Conservation (phyloP, 2,329 filamentous ascomycete species). For the Xylaria sp. region DNA sequence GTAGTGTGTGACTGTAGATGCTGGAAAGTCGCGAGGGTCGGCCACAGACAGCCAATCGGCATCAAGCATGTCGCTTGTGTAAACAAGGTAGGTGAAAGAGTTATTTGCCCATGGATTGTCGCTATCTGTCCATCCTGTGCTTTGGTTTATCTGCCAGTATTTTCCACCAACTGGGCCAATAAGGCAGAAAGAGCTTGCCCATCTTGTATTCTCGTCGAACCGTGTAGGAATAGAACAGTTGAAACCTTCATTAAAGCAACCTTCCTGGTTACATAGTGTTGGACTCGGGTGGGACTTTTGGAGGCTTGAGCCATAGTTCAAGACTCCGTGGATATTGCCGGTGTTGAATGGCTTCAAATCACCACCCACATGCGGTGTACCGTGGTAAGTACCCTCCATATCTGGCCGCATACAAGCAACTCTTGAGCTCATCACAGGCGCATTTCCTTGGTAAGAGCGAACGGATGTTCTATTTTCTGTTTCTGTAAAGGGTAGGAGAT, state of each 20-base stretch:
- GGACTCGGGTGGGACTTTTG: not conserved
- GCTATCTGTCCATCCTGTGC: too few species aligned
- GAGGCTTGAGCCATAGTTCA: not conserved
- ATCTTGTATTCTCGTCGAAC: too few species aligned
- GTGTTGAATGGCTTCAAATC: not conserved
- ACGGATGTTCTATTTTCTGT: conserved; percentile 3
- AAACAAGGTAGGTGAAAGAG: not conserved
- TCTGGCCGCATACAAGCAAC: conserved; percentile 14
- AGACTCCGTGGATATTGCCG: not conserved
- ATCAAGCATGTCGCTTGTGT: conserved; percentile 4
- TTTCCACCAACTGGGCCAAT: too few species aligned
- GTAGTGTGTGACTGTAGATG: not conserved
- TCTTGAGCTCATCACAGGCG: conserved; percentile 6
- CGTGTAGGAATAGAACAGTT: too few species aligned
- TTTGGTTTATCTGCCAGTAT: too few species aligned
- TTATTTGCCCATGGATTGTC: too few species aligned
- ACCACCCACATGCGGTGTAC: not conserved
- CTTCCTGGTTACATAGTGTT: not conserved
- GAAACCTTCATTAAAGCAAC: not conserved
- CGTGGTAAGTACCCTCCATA: conserved; percentile 2
- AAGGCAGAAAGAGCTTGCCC: too few species aligned
- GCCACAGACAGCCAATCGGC: not conserved
- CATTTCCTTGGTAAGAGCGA: not conserved
- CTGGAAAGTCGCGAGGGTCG: not conserved
- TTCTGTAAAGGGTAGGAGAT: conserved; percentile 9